A percentile compares a stretch with the other conserved stretches of the same genome.
These are phyloP conservation scores for Symbiodinium natans DNA, from an alignment of 73 alveolate genomes.

Conservation along the genomic window DNA sequence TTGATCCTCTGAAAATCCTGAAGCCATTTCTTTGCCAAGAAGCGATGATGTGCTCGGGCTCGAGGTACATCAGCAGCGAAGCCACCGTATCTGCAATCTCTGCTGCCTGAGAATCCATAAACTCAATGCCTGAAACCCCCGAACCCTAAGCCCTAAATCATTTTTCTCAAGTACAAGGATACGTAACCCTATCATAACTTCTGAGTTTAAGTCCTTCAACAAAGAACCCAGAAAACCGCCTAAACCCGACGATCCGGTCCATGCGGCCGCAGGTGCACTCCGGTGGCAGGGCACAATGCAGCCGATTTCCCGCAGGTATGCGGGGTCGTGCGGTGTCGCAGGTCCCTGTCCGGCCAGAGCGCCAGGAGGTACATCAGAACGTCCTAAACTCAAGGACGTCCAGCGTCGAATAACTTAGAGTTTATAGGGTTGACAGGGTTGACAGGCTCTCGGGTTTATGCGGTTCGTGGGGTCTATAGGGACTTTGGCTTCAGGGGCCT, in stretches of 20 bases:
- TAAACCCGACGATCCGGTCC: neutral
- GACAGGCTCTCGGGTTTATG: too few species aligned
- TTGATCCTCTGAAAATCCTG: neutral
- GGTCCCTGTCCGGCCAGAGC: neutral
- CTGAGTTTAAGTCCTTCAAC: too few species aligned
- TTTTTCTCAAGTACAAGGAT: too few species aligned
- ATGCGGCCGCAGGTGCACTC: neutral
- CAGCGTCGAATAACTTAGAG: too few species aligned
- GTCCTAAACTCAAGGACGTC: neutral
- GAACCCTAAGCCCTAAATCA: too few species aligned
- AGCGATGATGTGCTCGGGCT: neutral
- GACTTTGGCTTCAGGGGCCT: too few species aligned
- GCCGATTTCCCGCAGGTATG: neutral
- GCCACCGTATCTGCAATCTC: neutral
- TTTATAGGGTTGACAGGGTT: too few species aligned
- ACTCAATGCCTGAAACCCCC: too few species aligned
- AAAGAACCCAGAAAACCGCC: neutral
- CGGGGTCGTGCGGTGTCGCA: neutral
- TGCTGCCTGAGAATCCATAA: neutral
- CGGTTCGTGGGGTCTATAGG: too few species aligned
- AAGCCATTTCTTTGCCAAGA: neutral
- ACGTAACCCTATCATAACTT: too few species aligned
- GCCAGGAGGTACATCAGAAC: neutral
- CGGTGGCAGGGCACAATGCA: conserved; percentile 1
- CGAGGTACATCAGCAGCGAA: neutral